phyloP scores from a whole-genome alignment of 1,139 yeast genomes.

The Blastobotrys apis region DNA sequence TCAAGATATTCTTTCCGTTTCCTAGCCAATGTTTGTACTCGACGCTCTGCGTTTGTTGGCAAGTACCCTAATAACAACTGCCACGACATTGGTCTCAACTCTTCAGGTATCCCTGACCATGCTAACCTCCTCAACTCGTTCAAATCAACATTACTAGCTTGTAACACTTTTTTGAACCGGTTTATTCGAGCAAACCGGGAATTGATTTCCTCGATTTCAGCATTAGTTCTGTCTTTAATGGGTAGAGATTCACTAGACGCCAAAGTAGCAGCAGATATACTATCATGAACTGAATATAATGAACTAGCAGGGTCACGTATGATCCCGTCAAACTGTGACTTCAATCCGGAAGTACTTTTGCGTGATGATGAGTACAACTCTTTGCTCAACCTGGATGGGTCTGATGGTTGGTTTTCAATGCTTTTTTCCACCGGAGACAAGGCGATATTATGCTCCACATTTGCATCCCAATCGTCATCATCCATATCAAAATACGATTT shows the following conservation, averaged over 20 bases:
- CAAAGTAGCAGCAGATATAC: constrained; percentile 17
- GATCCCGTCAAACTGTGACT: constrained; percentile 36
- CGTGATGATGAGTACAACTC: constrained; percentile 22
- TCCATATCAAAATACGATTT: constrained; percentile 53
- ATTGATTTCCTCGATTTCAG: constrained; percentile 54
- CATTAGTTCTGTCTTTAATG: constrained; percentile 28
- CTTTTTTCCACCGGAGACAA: constrained; percentile 35
- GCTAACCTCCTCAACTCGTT: constrained; percentile 69
- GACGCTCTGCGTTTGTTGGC: constrained; percentile 77
- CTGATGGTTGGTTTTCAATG: constrained; percentile 24
- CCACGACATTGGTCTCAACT: constrained; percentile 83
- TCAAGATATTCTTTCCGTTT: constrained; percentile 84
- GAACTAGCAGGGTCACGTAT: constrained; percentile 39
- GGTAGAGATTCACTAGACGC: constrained; percentile 11
- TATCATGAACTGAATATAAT: constrained; percentile 35
- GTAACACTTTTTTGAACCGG: constrained; percentile 62
- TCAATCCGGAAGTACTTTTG: constrained; percentile 28
- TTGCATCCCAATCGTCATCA: constrained; percentile 94
- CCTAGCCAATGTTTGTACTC: constrained; percentile 62
- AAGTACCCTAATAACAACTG: constrained; percentile 82
- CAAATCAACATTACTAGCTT: constrained; percentile 58
- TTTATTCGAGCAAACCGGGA: constrained; percentile 58
- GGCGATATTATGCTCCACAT: constrained; percentile 52
- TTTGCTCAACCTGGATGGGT: constrained; percentile 5
- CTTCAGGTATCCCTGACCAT: constrained; percentile 92